Base-by-base conservation (phyloP, 2,329 filamentous ascomycete genomes). In the Chalaropsis ovoidea region DNA sequence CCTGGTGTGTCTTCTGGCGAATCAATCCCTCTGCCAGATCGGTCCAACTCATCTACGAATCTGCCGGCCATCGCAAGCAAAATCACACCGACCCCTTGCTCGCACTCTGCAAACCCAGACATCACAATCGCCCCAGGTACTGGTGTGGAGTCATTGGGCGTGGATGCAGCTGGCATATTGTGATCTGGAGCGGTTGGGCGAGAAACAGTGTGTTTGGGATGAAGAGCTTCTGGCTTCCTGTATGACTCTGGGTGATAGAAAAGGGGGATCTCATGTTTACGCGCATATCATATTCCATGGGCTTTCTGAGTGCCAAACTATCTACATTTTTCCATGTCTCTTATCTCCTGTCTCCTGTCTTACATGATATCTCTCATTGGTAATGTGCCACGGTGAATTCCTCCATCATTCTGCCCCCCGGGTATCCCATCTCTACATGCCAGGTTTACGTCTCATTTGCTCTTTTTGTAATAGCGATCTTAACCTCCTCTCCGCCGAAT, bases 21-120 rank as follows among this genome's bases (percentile, higher is more conserved):
- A 52, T 65, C 41, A 35, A 45, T 39, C 17, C 63, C 63, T 10
- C 42, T 49, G 27, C 42, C 43, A 19, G 43, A 61, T 27, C 54
- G 42, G 10, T 45, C 61, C 42, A 43, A 43, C 7, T 27, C 41
- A 39, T 47, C 42, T n/a, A 31, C 24, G 24, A 62, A 47, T 31
- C 13, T 62, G 24, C 15, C 13, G 10, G 5, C 7, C 35, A 43
- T 62, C n/a, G 41, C 22, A 22, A n/a, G 17, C 43, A 39, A 62
- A 41, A 15, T n/a, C n/a, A 22, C n/a, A n/a, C 27, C 54, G 11
- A 27, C 54, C 31, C 17, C 24, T 8, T 39, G 31, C 15, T 58
- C 54, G 2, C 27, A 58, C 54, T 39, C 24, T 58, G 54, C 27
- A 31, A 58, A 58, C 27, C 24, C 27, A 17, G 54, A 58, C 19